These are phyloP conservation scores for Cucurbita moschata DNA, from an alignment of 306 rosid species.

Conservation along the genomic window DNA sequence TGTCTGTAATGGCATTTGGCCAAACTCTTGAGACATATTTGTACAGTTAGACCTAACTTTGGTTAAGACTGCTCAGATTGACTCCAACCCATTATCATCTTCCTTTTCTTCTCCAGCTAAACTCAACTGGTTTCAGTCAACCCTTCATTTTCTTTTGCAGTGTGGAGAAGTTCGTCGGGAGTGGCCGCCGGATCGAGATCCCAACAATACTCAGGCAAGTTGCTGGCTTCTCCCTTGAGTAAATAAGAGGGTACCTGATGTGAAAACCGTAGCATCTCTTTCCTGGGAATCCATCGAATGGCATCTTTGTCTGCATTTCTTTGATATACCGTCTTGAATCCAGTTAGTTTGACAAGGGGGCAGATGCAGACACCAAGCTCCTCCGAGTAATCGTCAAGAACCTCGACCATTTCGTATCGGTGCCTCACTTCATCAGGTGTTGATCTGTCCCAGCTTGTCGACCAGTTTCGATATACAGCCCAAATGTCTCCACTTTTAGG, in stretches of 20 bases:
- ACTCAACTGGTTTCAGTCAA: constrained; percentile 15
- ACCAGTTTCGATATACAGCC: constrained; percentile 92
- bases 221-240: constrained; percentile 37
- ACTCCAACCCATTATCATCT: background rate
- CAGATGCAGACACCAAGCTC: constrained; percentile 73
- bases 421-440: constrained; percentile 82
- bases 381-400: constrained; percentile 81
- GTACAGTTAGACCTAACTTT: constrained; percentile 74
- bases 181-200: constrained; percentile 98
- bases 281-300: constrained; percentile 65
- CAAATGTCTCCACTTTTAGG: constrained; percentile 80
- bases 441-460: constrained; percentile 65
- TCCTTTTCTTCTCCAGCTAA: constrained; percentile 9
- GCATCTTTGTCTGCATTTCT: constrained; percentile 48
- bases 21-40: constrained; percentile 38
- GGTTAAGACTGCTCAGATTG: constrained; percentile 4
- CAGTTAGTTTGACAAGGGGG: constrained; percentile 71
- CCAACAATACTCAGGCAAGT: constrained; percentile 74
- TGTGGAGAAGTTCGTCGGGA: constrained; percentile 87
- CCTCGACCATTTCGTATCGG: constrained; percentile 93
- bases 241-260: constrained; percentile 93
- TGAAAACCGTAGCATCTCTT: constrained; percentile 86
- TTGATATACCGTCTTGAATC: constrained; percentile 78
- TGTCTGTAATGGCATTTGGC: constrained; percentile 41
- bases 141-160: constrained; percentile 27